These are phyloP conservation scores for Cyclocybe aegerita DNA, from an alignment of 768 basidiomycete genomes.

Conservation along the genomic window DNA sequence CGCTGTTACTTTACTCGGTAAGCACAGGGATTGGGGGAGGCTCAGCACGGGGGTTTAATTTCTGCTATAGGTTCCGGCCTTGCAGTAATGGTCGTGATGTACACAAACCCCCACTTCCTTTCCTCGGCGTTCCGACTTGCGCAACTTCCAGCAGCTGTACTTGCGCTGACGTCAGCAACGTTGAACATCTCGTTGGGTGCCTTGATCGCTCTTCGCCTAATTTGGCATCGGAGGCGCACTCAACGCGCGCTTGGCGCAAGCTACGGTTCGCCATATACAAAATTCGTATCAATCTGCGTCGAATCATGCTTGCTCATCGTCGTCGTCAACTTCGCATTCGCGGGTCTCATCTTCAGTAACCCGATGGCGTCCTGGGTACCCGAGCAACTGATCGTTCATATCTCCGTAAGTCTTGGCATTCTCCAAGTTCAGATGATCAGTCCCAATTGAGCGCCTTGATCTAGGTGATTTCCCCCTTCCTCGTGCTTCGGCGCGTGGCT, in stretches of 20 bases:
- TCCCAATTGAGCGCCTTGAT: background rate
- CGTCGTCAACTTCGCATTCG: constrained; percentile 4
- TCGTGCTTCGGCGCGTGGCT: constrained; percentile 14
- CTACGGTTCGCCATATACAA: constrained; percentile 5
- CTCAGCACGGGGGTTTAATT: constrained; percentile 3
- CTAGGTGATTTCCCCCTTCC: constrained; percentile 12
- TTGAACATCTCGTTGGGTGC: constrained; percentile 9
- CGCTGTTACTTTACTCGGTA: constrained; percentile 4
- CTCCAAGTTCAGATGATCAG: background rate
- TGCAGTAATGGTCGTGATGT: background rate
- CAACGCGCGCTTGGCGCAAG: constrained; percentile 1
- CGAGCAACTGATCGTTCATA: constrained; percentile 8
- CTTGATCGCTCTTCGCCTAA: constrained; percentile 11
- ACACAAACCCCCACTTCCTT: background rate
- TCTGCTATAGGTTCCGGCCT: background rate
- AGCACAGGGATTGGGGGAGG: constrained; percentile 4
- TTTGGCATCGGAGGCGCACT: constrained; percentile 7
- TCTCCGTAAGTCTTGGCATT: constrained; percentile 6
- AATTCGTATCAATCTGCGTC: constrained; percentile 10
- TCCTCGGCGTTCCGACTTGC: background rate
- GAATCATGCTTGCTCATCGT: constrained; percentile 16
- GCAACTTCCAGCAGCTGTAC: background rate
- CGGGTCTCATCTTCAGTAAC: constrained; percentile 1
- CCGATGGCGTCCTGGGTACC: constrained; percentile 5
- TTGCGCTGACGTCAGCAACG: constrained; percentile 8